Evolutionary conservation across 2,329 filamentous ascomycete species (phyloP).

Genomic region (Xylariaceae sp.): DNA sequence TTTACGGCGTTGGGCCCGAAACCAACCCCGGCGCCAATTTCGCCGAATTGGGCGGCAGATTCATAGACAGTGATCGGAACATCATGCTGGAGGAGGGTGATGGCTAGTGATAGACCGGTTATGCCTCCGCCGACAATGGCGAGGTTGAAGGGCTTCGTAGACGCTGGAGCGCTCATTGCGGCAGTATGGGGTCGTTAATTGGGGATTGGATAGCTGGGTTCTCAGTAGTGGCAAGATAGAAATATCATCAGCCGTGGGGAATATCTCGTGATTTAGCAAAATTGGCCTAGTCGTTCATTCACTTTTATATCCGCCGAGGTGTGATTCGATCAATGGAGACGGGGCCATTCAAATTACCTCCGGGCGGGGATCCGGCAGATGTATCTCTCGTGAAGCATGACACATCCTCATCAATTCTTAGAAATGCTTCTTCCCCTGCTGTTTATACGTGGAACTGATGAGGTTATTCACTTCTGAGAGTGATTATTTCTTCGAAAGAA

Average conservation of each 20-base stretch:
- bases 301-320: too few species aligned
- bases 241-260: too few species aligned
- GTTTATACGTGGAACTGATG: too few species aligned
- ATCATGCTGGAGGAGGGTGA: constrained; percentile 41
- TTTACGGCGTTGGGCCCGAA: constrained; percentile 45
- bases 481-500: too few species aligned
- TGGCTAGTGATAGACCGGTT: constrained; percentile 47
- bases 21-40: constrained; percentile 48
- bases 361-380: not conserved
- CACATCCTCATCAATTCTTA: too few species aligned
- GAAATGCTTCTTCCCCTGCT: not conserved
- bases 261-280: too few species aligned
- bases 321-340: too few species aligned
- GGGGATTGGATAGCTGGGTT: too few species aligned
- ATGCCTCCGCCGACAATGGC: constrained; percentile 51
- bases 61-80: constrained; percentile 47
- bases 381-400: not conserved
- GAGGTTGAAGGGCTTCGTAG: constrained; percentile 39
- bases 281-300: too few species aligned
- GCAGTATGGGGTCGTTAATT: not conserved
- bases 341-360: too few species aligned
- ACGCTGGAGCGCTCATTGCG: constrained; percentile 13
- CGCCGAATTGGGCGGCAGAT: constrained; percentile 42
- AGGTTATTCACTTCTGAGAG: too few species aligned
- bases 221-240: too few species aligned